A percentile compares a stretch with the other conserved stretches of the same genome.
Conservation (phyloP, 1,284 basidiomycete species). For the Marasmius fiardii region DNA sequence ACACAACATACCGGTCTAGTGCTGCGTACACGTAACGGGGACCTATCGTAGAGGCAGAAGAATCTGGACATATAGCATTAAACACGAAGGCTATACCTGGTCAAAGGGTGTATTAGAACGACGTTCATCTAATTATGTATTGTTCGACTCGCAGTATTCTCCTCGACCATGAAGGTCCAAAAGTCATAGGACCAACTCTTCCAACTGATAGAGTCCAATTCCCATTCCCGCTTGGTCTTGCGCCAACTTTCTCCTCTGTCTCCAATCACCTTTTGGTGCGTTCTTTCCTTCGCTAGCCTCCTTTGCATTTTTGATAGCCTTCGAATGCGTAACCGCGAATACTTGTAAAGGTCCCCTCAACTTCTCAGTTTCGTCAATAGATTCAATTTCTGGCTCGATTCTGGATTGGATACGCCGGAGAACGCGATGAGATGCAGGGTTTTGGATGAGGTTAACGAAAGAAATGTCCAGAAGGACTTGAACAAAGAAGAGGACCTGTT, state of each 20-base stretch:
- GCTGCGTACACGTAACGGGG: neutral
- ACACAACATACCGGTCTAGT: neutral
- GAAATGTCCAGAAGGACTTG: conserved; percentile 66
- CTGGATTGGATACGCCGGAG: conserved; percentile 46
- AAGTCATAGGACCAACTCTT: conserved; percentile 58
- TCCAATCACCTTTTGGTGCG: conserved; percentile 44
- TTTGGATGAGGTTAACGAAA: conserved; percentile 60
- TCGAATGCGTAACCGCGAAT: conserved; percentile 52
- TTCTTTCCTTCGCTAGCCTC: conserved; percentile 7
- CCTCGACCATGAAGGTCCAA: too few species aligned
- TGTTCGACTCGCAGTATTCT: too few species aligned
- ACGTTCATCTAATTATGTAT: too few species aligned
- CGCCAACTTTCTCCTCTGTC: conserved; percentile 47
- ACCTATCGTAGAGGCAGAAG: neutral
- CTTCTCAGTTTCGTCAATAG: conserved; percentile 45
- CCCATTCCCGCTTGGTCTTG: conserved; percentile 49
- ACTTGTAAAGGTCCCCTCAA: conserved; percentile 59
- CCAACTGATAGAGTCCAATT: conserved; percentile 66
- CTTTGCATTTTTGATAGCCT: conserved; percentile 40
- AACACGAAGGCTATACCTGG: too few species aligned
- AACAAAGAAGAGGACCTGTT: conserved; percentile 54
- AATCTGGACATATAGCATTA: neutral
- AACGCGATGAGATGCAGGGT: conserved; percentile 50
- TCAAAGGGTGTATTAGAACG: too few species aligned
- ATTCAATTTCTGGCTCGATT: conserved; percentile 50